Conservation (phyloP, 108 stramenopile genomes). For the Ochromonas danica region DNA sequence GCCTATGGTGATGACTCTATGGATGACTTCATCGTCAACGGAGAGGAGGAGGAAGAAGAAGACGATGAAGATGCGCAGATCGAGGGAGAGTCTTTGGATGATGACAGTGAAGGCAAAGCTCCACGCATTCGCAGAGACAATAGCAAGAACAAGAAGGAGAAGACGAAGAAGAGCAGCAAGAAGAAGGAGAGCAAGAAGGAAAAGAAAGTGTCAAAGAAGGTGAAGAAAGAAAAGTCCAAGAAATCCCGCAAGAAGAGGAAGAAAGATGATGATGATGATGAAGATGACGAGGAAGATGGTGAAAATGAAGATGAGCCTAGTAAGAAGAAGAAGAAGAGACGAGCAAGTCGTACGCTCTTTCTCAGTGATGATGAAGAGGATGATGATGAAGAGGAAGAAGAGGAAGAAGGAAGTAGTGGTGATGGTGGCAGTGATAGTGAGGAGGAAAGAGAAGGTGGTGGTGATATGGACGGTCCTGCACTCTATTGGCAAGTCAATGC, state of each 20-base stretch:
- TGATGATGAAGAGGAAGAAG: not conserved
- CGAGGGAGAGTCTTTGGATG: not conserved
- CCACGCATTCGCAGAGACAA: not conserved
- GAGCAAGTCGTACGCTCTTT: no score
- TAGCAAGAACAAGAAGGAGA: no score
- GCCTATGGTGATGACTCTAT: not conserved
- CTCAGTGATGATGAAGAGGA: not conserved
- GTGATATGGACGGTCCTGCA: not conserved
- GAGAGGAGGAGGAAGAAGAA: slow-evolving; percentile 31
- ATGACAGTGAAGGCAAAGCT: not conserved
- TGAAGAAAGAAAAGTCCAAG: not conserved
- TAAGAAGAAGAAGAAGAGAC: slow-evolving; percentile 7
- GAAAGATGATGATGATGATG: not conserved
- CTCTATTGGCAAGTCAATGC: slow-evolving; percentile 27
- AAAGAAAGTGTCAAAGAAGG: slow-evolving; percentile 3
- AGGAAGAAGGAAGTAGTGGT: not conserved
- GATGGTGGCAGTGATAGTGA: not conserved
- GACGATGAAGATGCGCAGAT: not conserved
- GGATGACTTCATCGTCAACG: slow-evolving; percentile 21
- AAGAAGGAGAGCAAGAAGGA: not conserved
- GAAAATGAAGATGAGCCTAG: not conserved
- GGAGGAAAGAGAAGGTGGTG: no score
- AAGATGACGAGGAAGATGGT: slow-evolving; percentile 5
- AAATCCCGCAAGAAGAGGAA: not conserved
- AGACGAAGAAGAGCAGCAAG: not conserved